phyloP scores from a whole-genome alignment of 306 rosid species.

The Lathyrus oleraceus region DNA sequence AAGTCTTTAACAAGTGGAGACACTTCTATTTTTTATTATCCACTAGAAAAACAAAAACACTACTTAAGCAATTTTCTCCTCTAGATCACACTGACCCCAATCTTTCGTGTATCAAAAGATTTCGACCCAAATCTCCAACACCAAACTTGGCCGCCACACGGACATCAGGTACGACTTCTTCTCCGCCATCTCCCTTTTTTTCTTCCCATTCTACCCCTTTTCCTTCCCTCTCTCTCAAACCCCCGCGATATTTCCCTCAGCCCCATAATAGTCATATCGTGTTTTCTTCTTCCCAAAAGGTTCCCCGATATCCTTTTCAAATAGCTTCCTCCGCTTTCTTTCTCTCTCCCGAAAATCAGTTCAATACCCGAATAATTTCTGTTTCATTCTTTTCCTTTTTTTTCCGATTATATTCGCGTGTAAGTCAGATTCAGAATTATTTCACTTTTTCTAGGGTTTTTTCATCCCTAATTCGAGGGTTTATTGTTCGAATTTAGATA shows the following conservation, averaged over 20 bases:
- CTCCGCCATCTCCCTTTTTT: background rate
- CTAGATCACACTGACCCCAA: background rate
- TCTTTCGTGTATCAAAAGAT: background rate
- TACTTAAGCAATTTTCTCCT: background rate
- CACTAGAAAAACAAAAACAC: background rate
- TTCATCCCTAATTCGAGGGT: constrained; percentile 12
- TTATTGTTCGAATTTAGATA: background rate
- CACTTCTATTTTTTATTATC: too few relatives aligned
- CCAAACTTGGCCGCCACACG: constrained; percentile 26
- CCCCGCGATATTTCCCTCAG: background rate
- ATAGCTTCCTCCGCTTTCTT: background rate
- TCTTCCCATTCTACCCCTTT: background rate
- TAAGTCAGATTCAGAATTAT: background rate
- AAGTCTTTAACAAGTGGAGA: too few relatives aligned
- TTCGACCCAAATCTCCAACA: background rate
- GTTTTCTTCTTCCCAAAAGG: background rate
- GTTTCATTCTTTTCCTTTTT: background rate
- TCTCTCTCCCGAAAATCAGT: background rate
- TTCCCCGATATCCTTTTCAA: background rate
- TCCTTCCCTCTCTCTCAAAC: background rate
- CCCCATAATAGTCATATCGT: background rate
- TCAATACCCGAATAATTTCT: too few relatives aligned
- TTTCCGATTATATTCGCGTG: background rate
- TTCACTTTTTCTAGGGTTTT: background rate
- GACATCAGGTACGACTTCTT: constrained; percentile 10